Percentiles rank a stretch among this genome's conserved stretches.
Evolutionary conservation across 2,329 filamentous ascomycete genomes (phyloP).

Genomic region (Epichloe sibirici): DNA sequence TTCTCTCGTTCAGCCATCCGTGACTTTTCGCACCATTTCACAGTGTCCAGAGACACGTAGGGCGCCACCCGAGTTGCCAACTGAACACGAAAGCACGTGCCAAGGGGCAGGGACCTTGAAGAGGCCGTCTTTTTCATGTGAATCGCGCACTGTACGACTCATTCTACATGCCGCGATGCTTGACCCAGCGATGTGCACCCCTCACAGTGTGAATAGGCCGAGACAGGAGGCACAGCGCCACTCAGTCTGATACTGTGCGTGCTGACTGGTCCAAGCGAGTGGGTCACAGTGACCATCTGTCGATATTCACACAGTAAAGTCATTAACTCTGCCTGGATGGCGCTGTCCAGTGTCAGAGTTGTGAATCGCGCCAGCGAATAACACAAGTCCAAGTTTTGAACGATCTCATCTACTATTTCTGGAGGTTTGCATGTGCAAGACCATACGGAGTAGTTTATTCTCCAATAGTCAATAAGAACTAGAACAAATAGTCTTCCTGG

Average conservation of each 20-base stretch:
- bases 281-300: background rate
- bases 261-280: background rate
- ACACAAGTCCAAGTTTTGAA: background rate
- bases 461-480: no score
- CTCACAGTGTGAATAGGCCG: slow-evolving; percentile 8
- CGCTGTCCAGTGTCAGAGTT: background rate
- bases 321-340: background rate
- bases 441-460: no score
- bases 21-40: slow-evolving; percentile 15
- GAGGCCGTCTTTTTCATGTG: slow-evolving; percentile 4
- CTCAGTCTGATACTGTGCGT: background rate
- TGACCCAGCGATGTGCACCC: background rate
- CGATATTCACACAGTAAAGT: background rate
- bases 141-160: background rate
- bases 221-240: background rate
- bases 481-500: background rate
- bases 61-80: slow-evolving; percentile 13
- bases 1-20: slow-evolving; percentile 1
- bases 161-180: background rate
- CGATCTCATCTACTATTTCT: no score
- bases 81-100: slow-evolving; percentile 24
- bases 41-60: slow-evolving; percentile 14
- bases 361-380: background rate
- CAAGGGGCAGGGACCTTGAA: background rate
- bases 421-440: no score